Evolutionary conservation across 495 filamentous ascomycete species (phyloP).

Genomic region (Aspergillus avenaceus): DNA sequence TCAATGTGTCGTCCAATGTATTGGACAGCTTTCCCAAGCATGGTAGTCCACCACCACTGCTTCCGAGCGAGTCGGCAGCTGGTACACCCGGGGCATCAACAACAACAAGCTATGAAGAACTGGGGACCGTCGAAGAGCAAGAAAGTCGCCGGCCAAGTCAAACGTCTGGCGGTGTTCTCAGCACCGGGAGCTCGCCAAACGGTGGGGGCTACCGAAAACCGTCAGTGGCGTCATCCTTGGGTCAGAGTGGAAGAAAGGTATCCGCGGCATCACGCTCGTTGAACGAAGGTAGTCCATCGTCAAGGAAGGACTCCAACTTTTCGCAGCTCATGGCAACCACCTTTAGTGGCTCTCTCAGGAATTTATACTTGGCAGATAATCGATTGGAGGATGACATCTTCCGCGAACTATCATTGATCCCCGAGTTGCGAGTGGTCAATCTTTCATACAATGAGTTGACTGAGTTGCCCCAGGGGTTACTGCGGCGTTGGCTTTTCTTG

Average conservation of each 20-base stretch:
- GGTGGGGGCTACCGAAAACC: constrained; percentile 61
- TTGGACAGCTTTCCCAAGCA: constrained; percentile 86
- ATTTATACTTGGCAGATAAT: constrained; percentile 90
- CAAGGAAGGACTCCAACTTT: constrained; percentile 84
- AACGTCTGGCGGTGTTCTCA: constrained; percentile 69
- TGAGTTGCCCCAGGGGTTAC: constrained; percentile 83
- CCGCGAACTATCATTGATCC: constrained; percentile 77
- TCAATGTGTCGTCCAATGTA: constrained; percentile 95
- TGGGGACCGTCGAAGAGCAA: constrained; percentile 63
- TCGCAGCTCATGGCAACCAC: constrained; percentile 71
- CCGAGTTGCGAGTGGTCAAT: constrained; percentile 85
- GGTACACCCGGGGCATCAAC: constrained; percentile 48
- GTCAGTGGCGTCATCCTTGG: constrained; percentile 76
- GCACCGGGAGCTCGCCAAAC: constrained; percentile 67
- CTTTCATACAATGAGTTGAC: constrained; percentile 92
- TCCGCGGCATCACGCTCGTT: constrained; percentile 68
- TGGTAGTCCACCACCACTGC: constrained; percentile 55
- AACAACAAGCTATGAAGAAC: constrained; percentile 72
- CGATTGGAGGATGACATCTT: constrained; percentile 90
- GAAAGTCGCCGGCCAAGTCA: constrained; percentile 75
- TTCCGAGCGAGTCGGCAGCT: constrained; percentile 45
- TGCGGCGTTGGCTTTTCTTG: constrained; percentile 82
- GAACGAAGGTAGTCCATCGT: constrained; percentile 58
- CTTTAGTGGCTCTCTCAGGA: constrained; percentile 77
- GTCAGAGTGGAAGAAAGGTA: constrained; percentile 72